Evolutionary conservation across 257 asterid genomes (phyloP).

Genomic region (Marsdenia floribunda): DNA sequence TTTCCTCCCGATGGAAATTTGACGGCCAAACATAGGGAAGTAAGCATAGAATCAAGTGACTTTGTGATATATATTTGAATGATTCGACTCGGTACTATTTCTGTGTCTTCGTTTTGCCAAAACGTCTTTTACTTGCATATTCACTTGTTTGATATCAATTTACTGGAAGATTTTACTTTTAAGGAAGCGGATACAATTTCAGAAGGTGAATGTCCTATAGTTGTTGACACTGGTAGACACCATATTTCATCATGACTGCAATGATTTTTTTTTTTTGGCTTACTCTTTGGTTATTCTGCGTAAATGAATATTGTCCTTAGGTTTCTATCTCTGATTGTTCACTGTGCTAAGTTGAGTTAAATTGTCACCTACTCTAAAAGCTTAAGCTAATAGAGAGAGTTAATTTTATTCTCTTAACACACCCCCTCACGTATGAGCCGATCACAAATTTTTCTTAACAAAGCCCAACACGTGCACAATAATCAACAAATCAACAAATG

Average conservation of each 20-base stretch:
- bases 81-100: too few species aligned
- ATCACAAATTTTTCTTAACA: too few species aligned
- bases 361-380: too few species aligned
- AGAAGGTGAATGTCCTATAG: constrained; percentile 28
- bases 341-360: too few species aligned
- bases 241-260: not conserved
- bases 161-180: constrained; percentile 26
- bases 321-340: not conserved
- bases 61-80: too few species aligned
- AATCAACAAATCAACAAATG: too few species aligned
- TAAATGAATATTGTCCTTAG: not conserved
- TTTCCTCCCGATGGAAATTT: constrained; percentile 32
- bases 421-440: too few species aligned
- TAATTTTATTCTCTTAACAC: too few species aligned
- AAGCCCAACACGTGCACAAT: too few species aligned
- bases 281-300: not conserved
- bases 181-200: constrained; percentile 30
- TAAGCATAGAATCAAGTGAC: constrained; percentile 10
- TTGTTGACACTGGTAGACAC: constrained; percentile 32
- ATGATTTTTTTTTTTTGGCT: not conserved
- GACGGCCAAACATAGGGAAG: constrained; percentile 38
- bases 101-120: not conserved
- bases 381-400: too few species aligned
- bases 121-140: constrained; percentile 20
- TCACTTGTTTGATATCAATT: constrained; percentile 35